Evolutionary conservation across 75 land plant species (phyloP).

Genomic region (Cunninghamia lanceolata): DNA sequence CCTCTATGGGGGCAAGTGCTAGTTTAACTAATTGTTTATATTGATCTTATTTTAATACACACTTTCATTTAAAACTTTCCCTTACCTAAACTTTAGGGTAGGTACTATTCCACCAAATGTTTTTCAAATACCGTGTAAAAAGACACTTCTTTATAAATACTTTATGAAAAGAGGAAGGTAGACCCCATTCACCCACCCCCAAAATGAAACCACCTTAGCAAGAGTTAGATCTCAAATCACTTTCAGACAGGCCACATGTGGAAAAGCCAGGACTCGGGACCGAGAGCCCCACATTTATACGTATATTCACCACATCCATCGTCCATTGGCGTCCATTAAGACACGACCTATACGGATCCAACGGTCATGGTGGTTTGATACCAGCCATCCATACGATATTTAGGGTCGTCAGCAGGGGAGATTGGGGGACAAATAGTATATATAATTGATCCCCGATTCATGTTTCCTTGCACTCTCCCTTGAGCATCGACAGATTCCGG

Average conservation of each 20-base stretch:
- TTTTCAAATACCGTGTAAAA: too few relatives aligned
- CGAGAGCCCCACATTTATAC: not conserved
- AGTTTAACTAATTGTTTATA: too few relatives aligned
- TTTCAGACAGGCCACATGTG: not conserved
- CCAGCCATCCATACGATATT: not conserved
- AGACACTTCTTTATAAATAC: too few relatives aligned
- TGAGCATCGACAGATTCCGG: not conserved
- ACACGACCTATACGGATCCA: not conserved
- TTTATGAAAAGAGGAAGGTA: too few relatives aligned
- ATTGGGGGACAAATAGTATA: not conserved
- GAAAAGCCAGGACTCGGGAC: not conserved
- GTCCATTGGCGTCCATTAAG: not conserved
- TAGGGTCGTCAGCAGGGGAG: not conserved
- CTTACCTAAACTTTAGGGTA: too few relatives aligned
- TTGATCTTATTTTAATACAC: too few relatives aligned
- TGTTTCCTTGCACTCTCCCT: not conserved
- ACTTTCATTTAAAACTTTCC: too few relatives aligned
- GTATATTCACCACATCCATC: not conserved
- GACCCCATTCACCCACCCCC: too few relatives aligned
- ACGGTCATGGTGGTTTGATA: not conserved
- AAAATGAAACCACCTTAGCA: not conserved
- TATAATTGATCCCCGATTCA: not conserved
- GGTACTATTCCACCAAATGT: too few relatives aligned
- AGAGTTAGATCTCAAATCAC: not conserved
- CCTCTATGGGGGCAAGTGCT: too few relatives aligned